These are phyloP conservation scores for Zygnema circumcarinatum DNA, from an alignment of 139 green algal genomes.

Conservation along the genomic window DNA sequence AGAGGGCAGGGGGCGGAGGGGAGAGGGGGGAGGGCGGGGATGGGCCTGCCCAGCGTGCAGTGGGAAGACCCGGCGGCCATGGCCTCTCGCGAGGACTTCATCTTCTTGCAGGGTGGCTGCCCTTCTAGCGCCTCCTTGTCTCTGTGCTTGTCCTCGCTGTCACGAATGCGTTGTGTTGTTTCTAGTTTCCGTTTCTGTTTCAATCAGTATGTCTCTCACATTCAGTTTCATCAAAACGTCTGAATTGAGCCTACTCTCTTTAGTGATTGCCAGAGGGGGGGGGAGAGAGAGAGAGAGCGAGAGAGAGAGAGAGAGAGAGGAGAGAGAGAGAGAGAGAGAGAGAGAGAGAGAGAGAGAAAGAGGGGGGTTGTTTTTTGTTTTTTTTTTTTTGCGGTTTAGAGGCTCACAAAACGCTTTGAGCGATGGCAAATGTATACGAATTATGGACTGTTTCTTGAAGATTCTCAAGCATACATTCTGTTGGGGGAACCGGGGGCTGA, in stretches of 20 bases:
- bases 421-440: not conserved
- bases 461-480: not conserved
- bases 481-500: not conserved
- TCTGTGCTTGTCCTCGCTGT: not conserved
- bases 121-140: too few relatives aligned
- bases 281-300: too few relatives aligned
- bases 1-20: not conserved
- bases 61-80: constrained; percentile 25
- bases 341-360: too few relatives aligned
- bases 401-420: not conserved
- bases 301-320: too few relatives aligned
- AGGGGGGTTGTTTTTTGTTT: not conserved
- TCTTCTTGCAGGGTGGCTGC: not conserved
- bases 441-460: not conserved
- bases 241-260: not conserved
- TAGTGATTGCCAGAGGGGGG: too few relatives aligned
- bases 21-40: not conserved
- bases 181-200: not conserved
- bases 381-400: not conserved
- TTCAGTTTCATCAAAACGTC: not conserved
- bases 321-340: too few relatives aligned
- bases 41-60: too few relatives aligned
- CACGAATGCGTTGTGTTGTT: not conserved
- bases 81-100: not conserved
- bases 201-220: not conserved